These are phyloP conservation scores for Piromyces finnis DNA, from an alignment of 192 early-diverging fungal species.

Conservation along the genomic window DNA sequence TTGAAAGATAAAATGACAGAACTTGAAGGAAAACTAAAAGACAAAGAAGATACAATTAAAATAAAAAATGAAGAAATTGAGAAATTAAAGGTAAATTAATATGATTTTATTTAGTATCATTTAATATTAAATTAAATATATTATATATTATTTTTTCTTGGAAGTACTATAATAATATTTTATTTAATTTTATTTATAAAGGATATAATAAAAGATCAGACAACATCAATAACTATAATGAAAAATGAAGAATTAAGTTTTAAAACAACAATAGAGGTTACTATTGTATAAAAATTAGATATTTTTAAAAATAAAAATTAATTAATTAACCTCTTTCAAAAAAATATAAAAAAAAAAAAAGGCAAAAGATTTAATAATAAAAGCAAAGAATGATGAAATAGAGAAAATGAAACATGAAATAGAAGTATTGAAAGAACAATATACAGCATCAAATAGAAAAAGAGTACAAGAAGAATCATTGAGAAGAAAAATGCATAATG, in stretches of 20 bases:
- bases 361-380: neutral
- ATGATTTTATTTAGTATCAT: too few relatives aligned
- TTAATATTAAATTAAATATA: too few relatives aligned
- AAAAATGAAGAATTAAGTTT: neutral
- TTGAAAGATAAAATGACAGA: neutral
- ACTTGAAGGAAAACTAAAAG: neutral
- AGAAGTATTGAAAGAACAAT: neutral
- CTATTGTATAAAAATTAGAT: too few relatives aligned
- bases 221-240: neutral
- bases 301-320: too few relatives aligned
- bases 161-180: too few relatives aligned
- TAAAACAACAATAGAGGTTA: neutral
- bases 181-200: neutral
- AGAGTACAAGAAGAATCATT: neutral
- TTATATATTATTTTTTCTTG: too few relatives aligned
- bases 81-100: neutral
- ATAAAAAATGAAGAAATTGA: neutral
- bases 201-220: neutral
- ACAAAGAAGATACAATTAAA: neutral
- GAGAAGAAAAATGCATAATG: neutral
- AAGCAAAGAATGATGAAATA: neutral
- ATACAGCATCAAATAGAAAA: slow-evolving; percentile 16
- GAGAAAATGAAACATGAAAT: neutral
- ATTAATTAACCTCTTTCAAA: too few relatives aligned
- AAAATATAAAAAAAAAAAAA: neutral